These are phyloP conservation scores for Fusarium paranaense DNA, from an alignment of 2,329 filamentous ascomycete genomes.

Conservation along the genomic window DNA sequence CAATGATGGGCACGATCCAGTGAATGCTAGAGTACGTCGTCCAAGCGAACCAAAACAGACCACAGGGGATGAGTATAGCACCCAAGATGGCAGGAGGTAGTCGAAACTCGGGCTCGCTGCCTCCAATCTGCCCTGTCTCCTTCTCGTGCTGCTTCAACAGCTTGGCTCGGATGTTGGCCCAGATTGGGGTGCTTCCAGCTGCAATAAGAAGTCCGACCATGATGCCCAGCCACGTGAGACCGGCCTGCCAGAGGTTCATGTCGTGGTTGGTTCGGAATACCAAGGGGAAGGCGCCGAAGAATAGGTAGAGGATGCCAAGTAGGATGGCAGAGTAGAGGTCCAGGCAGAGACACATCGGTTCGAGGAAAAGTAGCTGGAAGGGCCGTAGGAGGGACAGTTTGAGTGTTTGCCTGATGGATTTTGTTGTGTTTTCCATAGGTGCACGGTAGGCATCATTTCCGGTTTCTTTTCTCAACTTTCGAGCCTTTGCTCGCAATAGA, in stretches of 20 bases:
- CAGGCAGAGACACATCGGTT: conserved; percentile 84
- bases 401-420: neutral
- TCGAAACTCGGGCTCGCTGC: conserved; percentile 29
- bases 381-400: conserved; percentile 66
- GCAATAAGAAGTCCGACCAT: conserved; percentile 14
- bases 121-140: conserved; percentile 9
- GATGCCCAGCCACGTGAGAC: conserved; percentile 29
- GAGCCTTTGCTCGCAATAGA: conserved; percentile 17
- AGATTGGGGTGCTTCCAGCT: conserved; percentile 18
- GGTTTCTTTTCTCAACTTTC: conserved; percentile 22
- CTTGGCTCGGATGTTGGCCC: conserved; percentile 14
- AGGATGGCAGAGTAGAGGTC: conserved; percentile 85
- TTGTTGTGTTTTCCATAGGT: conserved; percentile 7
- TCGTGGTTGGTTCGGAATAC: conserved; percentile 79
- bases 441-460: conserved; percentile 12
- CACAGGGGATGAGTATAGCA: conserved; percentile 19
- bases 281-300: conserved; percentile 86
- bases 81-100: conserved; percentile 24
- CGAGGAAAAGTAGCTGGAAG: conserved; percentile 78
- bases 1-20: conserved; percentile 34
- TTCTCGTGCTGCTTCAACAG: conserved; percentile 10
- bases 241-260: conserved; percentile 73
- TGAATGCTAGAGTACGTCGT: conserved; percentile 21
- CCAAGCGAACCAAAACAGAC: conserved; percentile 36
- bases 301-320: conserved; percentile 84